Base-by-base conservation (phyloP, 805 yeast genomes). In the Ogataea naganishii region DNA sequence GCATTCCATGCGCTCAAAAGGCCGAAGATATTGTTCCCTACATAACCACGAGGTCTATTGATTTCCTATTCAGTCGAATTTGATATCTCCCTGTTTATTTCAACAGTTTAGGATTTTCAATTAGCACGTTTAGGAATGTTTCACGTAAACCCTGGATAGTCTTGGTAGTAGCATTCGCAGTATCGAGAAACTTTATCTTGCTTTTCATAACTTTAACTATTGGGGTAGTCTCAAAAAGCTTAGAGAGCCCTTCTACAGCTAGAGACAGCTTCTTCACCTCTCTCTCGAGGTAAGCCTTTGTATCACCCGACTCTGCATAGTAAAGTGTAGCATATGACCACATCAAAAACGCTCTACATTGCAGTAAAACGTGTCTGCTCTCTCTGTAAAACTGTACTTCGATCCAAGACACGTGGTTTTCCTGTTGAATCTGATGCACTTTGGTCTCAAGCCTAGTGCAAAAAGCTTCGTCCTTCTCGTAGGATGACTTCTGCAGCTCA, bases 251-350 rank as follows among this genome's bases (percentile, higher is more conserved):
- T 34, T 57, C 62, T 14, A 57, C 51, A 14, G 43, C 37, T 19
- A 36, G 35, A 4, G 49, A 47, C 7, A 53, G 30, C 2, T 42
- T 29, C 29, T 39, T 38, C 20, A 47, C 54, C 11, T 33, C 35
- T 16, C 36, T 42, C 44, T 84, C 94, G 43, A 85, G 72, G 6
- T 83, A 67, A 21, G 66, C 62, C 7, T 78, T 69, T 33, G 68
- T 67, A 34, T 75, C 65, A 18, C 58, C 51, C 11, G 33, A 27
- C 23, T 63, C 66, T 20, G 85, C 60, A 49, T 76, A 83, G 46
- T 59, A 89, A 9, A 84, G 76, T 42, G 85, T 70, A 3, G 84
- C 86, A 55, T 83, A 88, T 0, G 96, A 75, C 96, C 97, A 92
- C 60, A 85, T 82, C 30, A 92, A 61, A 2, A 84, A 72, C 24